Evolutionary conservation across 345 rosid genomes (phyloP).

Genomic region (Boechera retrofracta): DNA sequence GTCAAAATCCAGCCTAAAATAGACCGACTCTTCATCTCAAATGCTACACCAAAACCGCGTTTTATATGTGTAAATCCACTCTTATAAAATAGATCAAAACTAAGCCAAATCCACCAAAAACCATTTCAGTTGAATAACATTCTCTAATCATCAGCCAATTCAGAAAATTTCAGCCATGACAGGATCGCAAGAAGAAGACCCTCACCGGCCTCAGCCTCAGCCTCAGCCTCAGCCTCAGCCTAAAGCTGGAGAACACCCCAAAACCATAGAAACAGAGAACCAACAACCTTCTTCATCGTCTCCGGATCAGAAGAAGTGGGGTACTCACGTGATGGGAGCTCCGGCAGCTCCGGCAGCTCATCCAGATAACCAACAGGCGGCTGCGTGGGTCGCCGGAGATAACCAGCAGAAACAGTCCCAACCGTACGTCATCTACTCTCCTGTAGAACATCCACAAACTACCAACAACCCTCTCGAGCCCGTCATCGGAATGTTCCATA

Average conservation of each 20-base stretch:
- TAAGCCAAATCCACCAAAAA: background rate
- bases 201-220: background rate
- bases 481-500: constrained; percentile 69
- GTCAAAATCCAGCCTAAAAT: background rate
- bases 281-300: constrained; percentile 33
- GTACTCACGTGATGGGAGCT: constrained; percentile 83
- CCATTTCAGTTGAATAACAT: background rate
- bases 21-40: constrained; percentile 18
- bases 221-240: background rate
- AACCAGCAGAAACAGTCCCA: constrained; percentile 59
- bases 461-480: constrained; percentile 71
- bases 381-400: constrained; percentile 72
- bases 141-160: constrained; percentile 23
- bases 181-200: constrained; percentile 33
- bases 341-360: constrained; percentile 77
- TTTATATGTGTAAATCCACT: background rate
- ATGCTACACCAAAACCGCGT: constrained; percentile 20
- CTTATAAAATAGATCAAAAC: background rate
- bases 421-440: constrained; percentile 72
- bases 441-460: constrained; percentile 57
- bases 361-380: constrained; percentile 87
- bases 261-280: constrained; percentile 26
- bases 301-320: constrained; percentile 65
- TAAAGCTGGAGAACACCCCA: constrained; percentile 33
- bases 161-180: constrained; percentile 29